Base-by-base conservation (phyloP, 192 early-diverging fungal species). In the Linnemannia zychae region DNA sequence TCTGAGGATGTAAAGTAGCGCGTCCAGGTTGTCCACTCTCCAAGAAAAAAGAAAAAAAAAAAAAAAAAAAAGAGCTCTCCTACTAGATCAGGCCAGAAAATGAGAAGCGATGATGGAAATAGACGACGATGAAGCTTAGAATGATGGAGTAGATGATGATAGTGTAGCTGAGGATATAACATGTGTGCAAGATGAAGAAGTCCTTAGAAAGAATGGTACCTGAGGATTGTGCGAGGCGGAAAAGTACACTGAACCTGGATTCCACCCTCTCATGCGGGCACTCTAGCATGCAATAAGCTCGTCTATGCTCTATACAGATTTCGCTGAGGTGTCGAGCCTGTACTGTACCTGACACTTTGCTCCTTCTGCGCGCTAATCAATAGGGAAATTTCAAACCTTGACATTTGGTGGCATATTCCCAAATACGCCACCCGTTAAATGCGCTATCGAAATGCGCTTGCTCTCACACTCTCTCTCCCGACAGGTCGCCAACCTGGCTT, bases 211-310 rank as follows among this genome's bases (percentile, higher is more conserved):
- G 75, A 77, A 38, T 68, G 71, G 57, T n/a, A 33, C 71, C 47
- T 33, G 40, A 70, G 76, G 71, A 71, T 52, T 71, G 48, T 37
- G 20, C 7, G 68, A 77, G 48, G 76, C 60, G 31, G 76, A 71
- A 38, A 52, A 71, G 50, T 22, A 71, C 68, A 66, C 68, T 31
- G 76, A 77, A 76, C 52, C 68, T 77, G 67, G 49, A 77, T 77
- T 77, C 28, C 71, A 71, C 52, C 76, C 68, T 44, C 76, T 77
- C 76, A 77, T 77, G 57, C 68, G 76, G 34, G 67, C 67, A 37
- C 67, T 70, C 46, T 77, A 77, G 24, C 37, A 71, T 77, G 68
- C 52, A 37, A 68, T 77, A 77, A 69, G 76, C 40, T 70, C 9
- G 38, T 71, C 76, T 70, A n/a, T n/a, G n/a, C 75, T 69, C 20